Evolutionary conservation across 257 asterid genomes (phyloP), one percentile per base, ranked within the genome.

Genomic region (Solanum pennellii): DNA sequence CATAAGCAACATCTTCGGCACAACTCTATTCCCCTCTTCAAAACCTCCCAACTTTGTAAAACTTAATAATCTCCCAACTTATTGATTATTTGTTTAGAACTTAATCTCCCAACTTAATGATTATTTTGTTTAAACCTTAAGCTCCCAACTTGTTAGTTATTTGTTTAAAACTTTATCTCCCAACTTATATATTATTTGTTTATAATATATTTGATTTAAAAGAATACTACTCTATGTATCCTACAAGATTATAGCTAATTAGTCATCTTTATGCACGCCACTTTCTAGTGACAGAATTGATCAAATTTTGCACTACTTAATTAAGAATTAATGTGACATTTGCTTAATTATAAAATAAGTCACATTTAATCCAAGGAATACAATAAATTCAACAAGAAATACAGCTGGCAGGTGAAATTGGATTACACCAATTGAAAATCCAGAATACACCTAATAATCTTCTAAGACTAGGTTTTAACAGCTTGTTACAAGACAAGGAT

Each of bases 361-460:
- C 75, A 86, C 15, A 8, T 52, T 76, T 37, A 49, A 35, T 65
- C 47, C 84, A 44, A 75, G 49, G 79, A 85, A 82, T 35, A 76
- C 31, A 76, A 56, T 52, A 23, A 89, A 47, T 35, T 85, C 69
- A 66, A 47, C 56, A 65, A 68, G 87, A 59, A 86, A 65, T 29
- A 84, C 42, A 27, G 66, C 66, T 16, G 9, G 35, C 20, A 21
- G 86, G 33, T 74, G 83, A 68, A 83, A 62, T 59, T 49, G 44
- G 68, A 86, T 83, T 84, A 86, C 27, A 88, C 56, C 60, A 84
- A 42, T 69, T 69, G 86, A 74, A 82, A 62, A 86, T 80, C 84
- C 87, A 75, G 84, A 74, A 91, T 86, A 88, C 88, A 90, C 87
- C 88, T 71, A 86, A 90, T 68, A 83, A 59, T 39, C 56, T 87